phyloP scores from a whole-genome alignment of 768 basidiomycete genomes.

The Symmetrospora coprosmae region DNA sequence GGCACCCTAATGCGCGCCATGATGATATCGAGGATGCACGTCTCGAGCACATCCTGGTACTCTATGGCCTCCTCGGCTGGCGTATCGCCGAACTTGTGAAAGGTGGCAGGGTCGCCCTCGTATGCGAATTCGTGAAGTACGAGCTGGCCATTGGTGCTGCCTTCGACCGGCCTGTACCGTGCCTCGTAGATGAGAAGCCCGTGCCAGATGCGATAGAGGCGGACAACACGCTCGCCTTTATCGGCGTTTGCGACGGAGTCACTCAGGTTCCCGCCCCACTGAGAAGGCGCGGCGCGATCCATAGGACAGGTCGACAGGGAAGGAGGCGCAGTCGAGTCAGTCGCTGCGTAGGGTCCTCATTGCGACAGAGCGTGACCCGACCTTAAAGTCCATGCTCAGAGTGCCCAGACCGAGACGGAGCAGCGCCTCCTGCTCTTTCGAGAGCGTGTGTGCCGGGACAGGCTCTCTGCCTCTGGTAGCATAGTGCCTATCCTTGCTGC shows the following conservation, averaged over 20 bases:
- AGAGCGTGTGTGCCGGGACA: neutral
- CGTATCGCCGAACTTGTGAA: neutral
- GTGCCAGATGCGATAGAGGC: constrained; percentile 9
- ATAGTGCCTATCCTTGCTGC: too few species aligned
- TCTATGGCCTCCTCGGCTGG: neutral
- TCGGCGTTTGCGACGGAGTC: neutral
- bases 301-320: too few species aligned
- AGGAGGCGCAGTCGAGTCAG: too few species aligned
- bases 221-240: neutral
- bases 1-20: neutral
- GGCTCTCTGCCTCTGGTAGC: neutral
- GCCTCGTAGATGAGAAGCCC: constrained; percentile 1
- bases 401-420: neutral
- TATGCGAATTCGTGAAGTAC: constrained; percentile 2
- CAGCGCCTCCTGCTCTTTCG: neutral
- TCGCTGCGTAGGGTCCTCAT: too few species aligned
- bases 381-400: constrained; percentile 6
- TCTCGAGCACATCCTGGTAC: neutral
- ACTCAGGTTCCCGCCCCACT: constrained; percentile 8
- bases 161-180: neutral
- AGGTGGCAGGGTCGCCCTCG: too few species aligned
- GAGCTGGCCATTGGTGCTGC: neutral
- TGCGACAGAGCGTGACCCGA: too few species aligned
- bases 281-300: too few species aligned
- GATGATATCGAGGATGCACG: neutral